phyloP scores from a whole-genome alignment of 371 early-diverging fungal genomes.

The Actinomortierella wolfii region DNA sequence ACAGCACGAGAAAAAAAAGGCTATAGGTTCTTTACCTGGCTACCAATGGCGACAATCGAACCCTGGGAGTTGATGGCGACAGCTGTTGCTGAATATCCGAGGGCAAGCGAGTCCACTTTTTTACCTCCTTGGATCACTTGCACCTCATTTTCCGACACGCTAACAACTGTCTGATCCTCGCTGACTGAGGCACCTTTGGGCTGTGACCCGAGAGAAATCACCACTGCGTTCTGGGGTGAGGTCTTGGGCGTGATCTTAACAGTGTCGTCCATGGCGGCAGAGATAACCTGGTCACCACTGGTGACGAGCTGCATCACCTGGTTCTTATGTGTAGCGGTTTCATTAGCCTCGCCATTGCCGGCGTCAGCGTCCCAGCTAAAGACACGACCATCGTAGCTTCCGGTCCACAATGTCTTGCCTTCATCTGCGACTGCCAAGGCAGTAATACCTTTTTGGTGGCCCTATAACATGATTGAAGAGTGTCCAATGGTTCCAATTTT shows the following conservation, averaged over 20 bases:
- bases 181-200: slow-evolving; percentile 60
- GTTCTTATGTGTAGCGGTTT: slow-evolving; percentile 69
- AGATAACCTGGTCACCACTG: slow-evolving; percentile 53
- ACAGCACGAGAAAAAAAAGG: background rate
- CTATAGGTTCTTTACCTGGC: slow-evolving; percentile 55
- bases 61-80: slow-evolving; percentile 64
- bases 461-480: slow-evolving; percentile 50
- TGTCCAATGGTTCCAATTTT: too few species aligned
- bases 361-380: slow-evolving; percentile 43
- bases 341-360: slow-evolving; percentile 44
- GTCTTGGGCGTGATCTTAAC: slow-evolving; percentile 19
- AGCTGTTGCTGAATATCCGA: slow-evolving; percentile 58
- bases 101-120: slow-evolving; percentile 22
- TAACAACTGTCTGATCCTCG: slow-evolving; percentile 51
- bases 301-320: slow-evolving; percentile 65
- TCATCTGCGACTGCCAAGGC: slow-evolving; percentile 64
- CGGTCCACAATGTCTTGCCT: slow-evolving; percentile 74
- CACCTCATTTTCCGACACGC: slow-evolving; percentile 52
- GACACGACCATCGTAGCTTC: slow-evolving; percentile 91
- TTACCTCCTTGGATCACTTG: slow-evolving; percentile 39
- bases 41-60: slow-evolving; percentile 67
- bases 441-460: slow-evolving; percentile 88
- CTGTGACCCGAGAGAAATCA: slow-evolving; percentile 51
- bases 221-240: slow-evolving; percentile 13
- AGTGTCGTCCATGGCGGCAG: slow-evolving; percentile 83